Conservation (phyloP, 2,329 filamentous ascomycete genomes). For the Chaetomium sp. region DNA sequence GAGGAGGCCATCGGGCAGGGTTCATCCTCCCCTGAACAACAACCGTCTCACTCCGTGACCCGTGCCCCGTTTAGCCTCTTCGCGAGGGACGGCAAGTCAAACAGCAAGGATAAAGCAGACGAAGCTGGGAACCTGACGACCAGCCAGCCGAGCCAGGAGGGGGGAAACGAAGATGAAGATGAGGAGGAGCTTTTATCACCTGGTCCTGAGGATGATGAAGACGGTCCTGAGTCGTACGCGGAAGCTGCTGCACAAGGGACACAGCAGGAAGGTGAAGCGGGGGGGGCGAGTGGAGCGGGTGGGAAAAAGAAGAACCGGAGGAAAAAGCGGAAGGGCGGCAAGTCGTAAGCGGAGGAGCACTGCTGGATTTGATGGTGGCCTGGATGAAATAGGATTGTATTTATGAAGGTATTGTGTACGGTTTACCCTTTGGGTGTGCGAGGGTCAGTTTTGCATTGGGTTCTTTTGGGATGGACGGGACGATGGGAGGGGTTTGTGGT, state of each 20-base stretch:
- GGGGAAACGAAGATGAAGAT: conserved; percentile 13
- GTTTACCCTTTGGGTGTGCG: background rate
- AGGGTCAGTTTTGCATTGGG: background rate
- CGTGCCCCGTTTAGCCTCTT: conserved; percentile 12
- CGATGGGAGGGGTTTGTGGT: background rate
- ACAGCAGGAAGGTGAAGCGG: background rate
- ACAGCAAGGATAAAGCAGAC: background rate
- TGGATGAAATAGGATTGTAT: background rate
- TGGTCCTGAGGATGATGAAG: conserved; percentile 1
- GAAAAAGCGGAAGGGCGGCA: conserved; percentile 25
- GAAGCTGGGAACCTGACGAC: background rate
- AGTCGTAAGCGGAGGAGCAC: conserved; percentile 20
- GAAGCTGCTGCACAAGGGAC: conserved; percentile 2
- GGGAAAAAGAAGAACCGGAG: conserved; percentile 23
- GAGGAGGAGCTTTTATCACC: conserved; percentile 14
- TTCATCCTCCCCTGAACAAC: conserved; percentile 10
- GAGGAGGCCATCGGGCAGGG: conserved; percentile 21
- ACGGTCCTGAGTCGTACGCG: background rate
- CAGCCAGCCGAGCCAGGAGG: background rate
- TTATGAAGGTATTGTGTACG: background rate
- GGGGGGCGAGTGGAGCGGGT: conserved; percentile 6
- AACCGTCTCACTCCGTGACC: background rate
- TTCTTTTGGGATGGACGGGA: background rate
- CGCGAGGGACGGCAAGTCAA: conserved; percentile 2
- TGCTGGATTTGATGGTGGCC: conserved; percentile 2